A percentile compares a stretch with the other conserved stretches of the same genome.
phyloP scores from a whole-genome alignment of 257 asterid species.

The Coffea canephora region DNA sequence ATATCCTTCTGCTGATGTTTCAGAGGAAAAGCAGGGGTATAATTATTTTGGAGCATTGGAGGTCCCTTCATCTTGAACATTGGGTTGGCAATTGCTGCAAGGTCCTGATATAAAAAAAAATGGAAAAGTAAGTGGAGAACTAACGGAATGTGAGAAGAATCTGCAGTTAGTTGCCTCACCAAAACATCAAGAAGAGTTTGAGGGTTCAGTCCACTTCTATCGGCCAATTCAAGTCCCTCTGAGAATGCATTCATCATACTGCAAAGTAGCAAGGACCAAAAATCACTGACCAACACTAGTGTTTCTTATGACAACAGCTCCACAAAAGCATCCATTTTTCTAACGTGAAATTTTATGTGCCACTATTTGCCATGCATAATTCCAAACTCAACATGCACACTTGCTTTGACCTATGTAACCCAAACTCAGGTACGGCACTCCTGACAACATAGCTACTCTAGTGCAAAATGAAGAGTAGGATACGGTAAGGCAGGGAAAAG shows the following conservation, averaged over 20 bases:
- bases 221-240: conserved; percentile 87
- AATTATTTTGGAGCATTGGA: conserved; percentile 63
- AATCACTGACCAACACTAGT: not conserved
- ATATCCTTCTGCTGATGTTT: conserved; percentile 98
- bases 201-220: conserved; percentile 82
- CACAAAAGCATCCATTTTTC: not conserved
- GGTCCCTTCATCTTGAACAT: conserved; percentile 97
- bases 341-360: not conserved
- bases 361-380: not conserved
- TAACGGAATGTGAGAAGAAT: not conserved
- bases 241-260: conserved; percentile 98
- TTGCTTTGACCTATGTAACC: too few species aligned
- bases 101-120: conserved; percentile 55
- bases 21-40: conserved; percentile 88
- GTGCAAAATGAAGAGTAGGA: too few species aligned
- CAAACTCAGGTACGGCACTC: too few species aligned
- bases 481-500: too few species aligned
- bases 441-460: too few species aligned
- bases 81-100: conserved; percentile 89
- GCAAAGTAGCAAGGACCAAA: conserved; percentile 30
- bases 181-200: conserved; percentile 85
- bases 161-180: conserved; percentile 41
- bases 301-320: not conserved
- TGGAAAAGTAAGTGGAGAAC: conserved; percentile 9
- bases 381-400: not conserved